Percentiles rank a stretch among this genome's conserved stretches.
Conservation (phyloP, 1,284 basidiomycete species). For the Apiotrichum gracile region DNA sequence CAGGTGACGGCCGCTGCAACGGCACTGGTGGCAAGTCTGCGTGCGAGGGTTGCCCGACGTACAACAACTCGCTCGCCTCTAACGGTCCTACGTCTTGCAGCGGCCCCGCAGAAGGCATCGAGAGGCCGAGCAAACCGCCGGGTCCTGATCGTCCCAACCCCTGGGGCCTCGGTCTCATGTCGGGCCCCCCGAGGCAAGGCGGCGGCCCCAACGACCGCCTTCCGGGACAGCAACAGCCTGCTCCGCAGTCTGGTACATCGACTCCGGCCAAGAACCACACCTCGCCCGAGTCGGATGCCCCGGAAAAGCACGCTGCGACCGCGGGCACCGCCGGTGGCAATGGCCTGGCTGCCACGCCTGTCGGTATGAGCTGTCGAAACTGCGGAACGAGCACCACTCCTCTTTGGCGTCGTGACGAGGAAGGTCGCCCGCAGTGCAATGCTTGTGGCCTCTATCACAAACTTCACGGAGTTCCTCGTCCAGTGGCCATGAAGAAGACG, state of each 20-base stretch:
- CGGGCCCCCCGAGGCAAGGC: neutral
- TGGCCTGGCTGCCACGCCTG: conserved; percentile 50
- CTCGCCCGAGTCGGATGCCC: conserved; percentile 17
- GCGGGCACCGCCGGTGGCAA: conserved; percentile 20
- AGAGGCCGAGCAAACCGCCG: conserved; percentile 22
- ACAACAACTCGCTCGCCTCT: conserved; percentile 62
- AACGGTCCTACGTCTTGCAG: neutral
- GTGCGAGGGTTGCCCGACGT: conserved; percentile 88
- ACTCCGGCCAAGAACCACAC: conserved; percentile 2
- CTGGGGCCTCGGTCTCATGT: conserved; percentile 19
- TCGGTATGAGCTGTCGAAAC: conserved; percentile 83
- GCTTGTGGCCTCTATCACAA: conserved; percentile 96
- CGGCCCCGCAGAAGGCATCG: conserved; percentile 39
- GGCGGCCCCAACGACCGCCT: conserved; percentile 1
- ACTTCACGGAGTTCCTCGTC: conserved; percentile 91
- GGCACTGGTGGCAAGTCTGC: conserved; percentile 85
- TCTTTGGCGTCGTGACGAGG: conserved; percentile 86
- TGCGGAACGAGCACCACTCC: conserved; percentile 92
- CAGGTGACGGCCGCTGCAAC: conserved; percentile 90
- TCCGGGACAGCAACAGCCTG: neutral
- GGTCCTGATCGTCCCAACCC: conserved; percentile 11
- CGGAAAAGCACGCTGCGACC: conserved; percentile 6
- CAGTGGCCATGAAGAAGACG: conserved; percentile 97
- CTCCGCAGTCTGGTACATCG: neutral
- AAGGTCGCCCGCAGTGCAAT: conserved; percentile 69